phyloP scores from a whole-genome alignment of 352 stramenopile genomes.

The Phytophthora sp. region DNA sequence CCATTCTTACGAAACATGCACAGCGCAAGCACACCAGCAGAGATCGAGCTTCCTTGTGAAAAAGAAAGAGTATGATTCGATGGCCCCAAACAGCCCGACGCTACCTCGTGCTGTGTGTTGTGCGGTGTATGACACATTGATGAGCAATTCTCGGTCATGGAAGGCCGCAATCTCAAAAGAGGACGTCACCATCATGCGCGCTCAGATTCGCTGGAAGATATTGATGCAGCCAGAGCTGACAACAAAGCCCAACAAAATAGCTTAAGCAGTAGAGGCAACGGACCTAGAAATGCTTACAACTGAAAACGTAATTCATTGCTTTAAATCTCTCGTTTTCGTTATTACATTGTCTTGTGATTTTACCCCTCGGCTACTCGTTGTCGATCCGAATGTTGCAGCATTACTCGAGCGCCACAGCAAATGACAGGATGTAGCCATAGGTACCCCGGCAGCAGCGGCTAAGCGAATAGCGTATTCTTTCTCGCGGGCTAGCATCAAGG shows the following conservation, averaged over 20 bases:
- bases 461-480: constrained; percentile 5
- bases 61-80: not conserved
- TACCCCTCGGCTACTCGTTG: not conserved
- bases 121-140: not conserved
- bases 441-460: not conserved
- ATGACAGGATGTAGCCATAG: constrained; percentile 2
- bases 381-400: constrained; percentile 9
- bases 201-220: constrained; percentile 1
- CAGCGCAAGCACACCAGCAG: not conserved
- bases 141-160: not conserved
- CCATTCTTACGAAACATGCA: constrained; percentile 4
- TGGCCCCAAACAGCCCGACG: constrained; percentile 4
- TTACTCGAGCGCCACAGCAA: not conserved
- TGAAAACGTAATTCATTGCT: not conserved
- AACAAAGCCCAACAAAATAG: not conserved
- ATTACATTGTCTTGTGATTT: not conserved
- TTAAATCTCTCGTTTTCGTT: too few species aligned
- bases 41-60: not conserved
- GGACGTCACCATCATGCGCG: not conserved
- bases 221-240: constrained; percentile 1
- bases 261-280: not conserved
- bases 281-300: not conserved
- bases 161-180: not conserved
- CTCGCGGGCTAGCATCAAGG: not conserved
- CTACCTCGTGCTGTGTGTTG: constrained; percentile 7